Evolutionary conservation across 176 grass and related monocot genomes (phyloP), one percentile per base, ranked within the genome.

Genomic region (Melocanna baccifera): DNA sequence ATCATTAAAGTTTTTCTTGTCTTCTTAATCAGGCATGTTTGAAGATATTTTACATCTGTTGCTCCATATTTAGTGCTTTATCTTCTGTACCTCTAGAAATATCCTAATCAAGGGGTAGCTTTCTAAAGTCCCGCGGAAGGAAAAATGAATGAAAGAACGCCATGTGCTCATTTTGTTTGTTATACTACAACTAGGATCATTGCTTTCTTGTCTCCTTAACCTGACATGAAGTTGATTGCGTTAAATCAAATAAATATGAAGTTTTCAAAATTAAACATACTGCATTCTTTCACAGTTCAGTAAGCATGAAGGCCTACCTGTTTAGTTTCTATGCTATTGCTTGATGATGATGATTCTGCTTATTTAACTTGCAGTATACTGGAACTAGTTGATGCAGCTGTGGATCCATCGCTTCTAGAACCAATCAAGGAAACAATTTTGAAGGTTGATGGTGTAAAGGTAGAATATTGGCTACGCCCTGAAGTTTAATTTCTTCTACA

Each of bases 381-480:
- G 74, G 96, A 95, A 80, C 84, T 98, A 66, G 93, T 95, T 84
- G 96, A 98, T 80, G 96, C 96, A 81, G 96, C 91, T 69, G 87
- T 95, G 39, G 89, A 91, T 51, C 86, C 81, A 16, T 92, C 89
- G 22, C 57, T 92, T 87, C 87, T 98, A 63, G 75, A 87, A 75
- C 96, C 93, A 53, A 95, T 95, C 53, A 95, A 85, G 86, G 84
- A 90, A 79, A 95, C 96, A 83, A 95, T 98, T 81, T 86, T 90
- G 83, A 88, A 89, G 81, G 87, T 92, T 93, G 91, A 95, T 87
- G 93, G 93, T 88, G 93, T 98, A 82, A 95, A 95, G 96, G 93
- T 98, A 92, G 64, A 85, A 47, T 85, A 61, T 75, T 63, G 29
- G 42, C 50, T 78, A 25, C 29, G 76, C 43, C 74, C 67, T 32